These are phyloP conservation scores for Candida buenavistaensis DNA, from an alignment of 1,139 yeast genomes.

Conservation along the genomic window DNA sequence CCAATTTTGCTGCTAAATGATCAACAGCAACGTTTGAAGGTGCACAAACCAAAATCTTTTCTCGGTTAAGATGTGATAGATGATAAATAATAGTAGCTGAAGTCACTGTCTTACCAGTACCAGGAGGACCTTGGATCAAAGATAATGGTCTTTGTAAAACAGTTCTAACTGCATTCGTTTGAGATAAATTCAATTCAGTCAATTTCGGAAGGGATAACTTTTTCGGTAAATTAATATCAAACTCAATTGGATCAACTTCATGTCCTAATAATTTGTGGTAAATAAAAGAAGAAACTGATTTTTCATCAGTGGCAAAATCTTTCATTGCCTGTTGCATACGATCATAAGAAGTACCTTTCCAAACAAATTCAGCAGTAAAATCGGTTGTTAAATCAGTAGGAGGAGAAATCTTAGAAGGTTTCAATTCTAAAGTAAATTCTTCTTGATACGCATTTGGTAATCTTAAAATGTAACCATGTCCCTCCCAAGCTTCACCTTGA, in stretches of 20 bases:
- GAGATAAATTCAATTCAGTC: constrained; percentile 74
- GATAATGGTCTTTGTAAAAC: constrained; percentile 78
- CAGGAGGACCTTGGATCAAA: constrained; percentile 97
- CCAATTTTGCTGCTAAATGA: constrained; percentile 76
- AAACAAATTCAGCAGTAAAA: constrained; percentile 83
- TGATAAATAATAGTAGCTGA: constrained; percentile 89
- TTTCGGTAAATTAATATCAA: constrained; percentile 60
- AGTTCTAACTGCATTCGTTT: constrained; percentile 70
- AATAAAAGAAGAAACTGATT: constrained; percentile 73
- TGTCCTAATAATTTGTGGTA: constrained; percentile 84
- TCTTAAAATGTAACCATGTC: constrained; percentile 68
- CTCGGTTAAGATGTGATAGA: constrained; percentile 55
- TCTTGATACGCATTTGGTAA: constrained; percentile 71
- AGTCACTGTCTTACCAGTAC: constrained; percentile 94
- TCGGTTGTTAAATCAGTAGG: constrained; percentile 68
- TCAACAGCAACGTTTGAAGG: constrained; percentile 96
- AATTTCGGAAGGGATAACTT: constrained; percentile 66
- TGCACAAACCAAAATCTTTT: constrained; percentile 80
- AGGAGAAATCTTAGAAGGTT: constrained; percentile 42
- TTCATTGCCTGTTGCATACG: constrained; percentile 83
- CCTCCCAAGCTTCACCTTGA: constrained; percentile 62
- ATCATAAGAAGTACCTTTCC: constrained; percentile 83
- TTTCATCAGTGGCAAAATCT: constrained; percentile 67
- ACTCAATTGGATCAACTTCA: constrained; percentile 64
- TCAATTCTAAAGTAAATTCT: constrained; percentile 72